These are phyloP conservation scores for Prunus mongolica DNA, from an alignment of 306 rosid species.

Conservation along the genomic window DNA sequence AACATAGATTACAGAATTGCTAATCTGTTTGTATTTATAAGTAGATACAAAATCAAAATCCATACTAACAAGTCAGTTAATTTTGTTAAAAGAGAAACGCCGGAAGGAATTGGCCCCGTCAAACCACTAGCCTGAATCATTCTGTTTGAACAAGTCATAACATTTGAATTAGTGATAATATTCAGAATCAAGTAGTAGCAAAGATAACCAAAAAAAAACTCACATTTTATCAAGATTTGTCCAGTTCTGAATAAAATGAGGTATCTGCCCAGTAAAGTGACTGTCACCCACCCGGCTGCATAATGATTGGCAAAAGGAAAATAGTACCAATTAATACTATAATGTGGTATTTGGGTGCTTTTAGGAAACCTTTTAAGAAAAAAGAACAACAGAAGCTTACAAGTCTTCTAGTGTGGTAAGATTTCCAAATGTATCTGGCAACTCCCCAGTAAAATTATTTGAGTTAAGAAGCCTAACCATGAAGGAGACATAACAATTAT, in stretches of 20 bases:
- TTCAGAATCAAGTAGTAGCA: background rate
- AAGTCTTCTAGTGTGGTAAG: slow-evolving; percentile 43
- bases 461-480: slow-evolving; percentile 47
- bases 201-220: slow-evolving; percentile 9
- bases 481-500: background rate
- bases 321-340: background rate
- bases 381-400: slow-evolving; percentile 37
- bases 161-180: background rate
- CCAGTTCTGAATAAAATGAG: slow-evolving; percentile 54
- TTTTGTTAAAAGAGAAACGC: slow-evolving; percentile 33
- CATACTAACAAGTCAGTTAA: slow-evolving; percentile 58
- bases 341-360: background rate
- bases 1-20: background rate
- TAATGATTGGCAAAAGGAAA: background rate
- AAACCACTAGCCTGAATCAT: slow-evolving; percentile 74
- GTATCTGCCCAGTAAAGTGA: slow-evolving; percentile 55
- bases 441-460: slow-evolving; percentile 58
- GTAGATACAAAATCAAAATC: background rate
- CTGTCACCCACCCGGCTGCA: slow-evolving; percentile 66
- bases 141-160: slow-evolving; percentile 33
- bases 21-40: background rate
- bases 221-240: slow-evolving; percentile 43
- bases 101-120: slow-evolving; percentile 69
- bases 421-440: slow-evolving; percentile 50
- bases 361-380: background rate